Percentiles rank a stretch among this genome's conserved stretches.
phyloP scores from a whole-genome alignment of 1,284 basidiomycete genomes.

The Pyrrhoderma noxium region DNA sequence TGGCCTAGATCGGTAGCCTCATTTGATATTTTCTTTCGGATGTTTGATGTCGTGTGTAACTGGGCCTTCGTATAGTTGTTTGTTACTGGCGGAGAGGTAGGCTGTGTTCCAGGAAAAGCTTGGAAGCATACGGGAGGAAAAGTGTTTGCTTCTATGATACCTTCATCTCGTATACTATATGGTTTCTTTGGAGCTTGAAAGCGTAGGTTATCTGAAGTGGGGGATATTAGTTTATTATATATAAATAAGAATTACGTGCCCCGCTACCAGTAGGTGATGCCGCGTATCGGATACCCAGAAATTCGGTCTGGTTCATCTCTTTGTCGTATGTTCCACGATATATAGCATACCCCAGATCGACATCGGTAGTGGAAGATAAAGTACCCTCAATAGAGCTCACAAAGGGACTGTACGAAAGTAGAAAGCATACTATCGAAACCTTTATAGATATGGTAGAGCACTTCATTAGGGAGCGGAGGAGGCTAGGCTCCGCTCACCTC shows the following conservation, averaged over 20 bases:
- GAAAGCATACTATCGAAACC: no score
- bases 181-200: constrained; percentile 31
- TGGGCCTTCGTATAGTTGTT: constrained; percentile 11
- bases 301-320: constrained; percentile 19
- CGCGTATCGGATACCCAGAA: constrained; percentile 30
- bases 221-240: background rate
- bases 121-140: background rate
- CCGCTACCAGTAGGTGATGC: constrained; percentile 22
- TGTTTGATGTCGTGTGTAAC: no score
- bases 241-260: background rate
- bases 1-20: no score
- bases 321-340: constrained; percentile 28
- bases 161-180: constrained; percentile 7
- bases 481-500: no score
- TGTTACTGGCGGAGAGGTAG: background rate
- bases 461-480: no score
- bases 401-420: no score
- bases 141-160: background rate
- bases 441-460: no score
- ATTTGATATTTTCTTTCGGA: no score
- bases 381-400: no score
- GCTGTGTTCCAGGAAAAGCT: constrained; percentile 10
- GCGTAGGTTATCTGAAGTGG: constrained; percentile 29
- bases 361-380: no score
- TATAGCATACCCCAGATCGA: constrained; percentile 29